Evolutionary conservation across 1,284 basidiomycete genomes (phyloP).

Genomic region (Pyrrhoderma lamaoense): DNA sequence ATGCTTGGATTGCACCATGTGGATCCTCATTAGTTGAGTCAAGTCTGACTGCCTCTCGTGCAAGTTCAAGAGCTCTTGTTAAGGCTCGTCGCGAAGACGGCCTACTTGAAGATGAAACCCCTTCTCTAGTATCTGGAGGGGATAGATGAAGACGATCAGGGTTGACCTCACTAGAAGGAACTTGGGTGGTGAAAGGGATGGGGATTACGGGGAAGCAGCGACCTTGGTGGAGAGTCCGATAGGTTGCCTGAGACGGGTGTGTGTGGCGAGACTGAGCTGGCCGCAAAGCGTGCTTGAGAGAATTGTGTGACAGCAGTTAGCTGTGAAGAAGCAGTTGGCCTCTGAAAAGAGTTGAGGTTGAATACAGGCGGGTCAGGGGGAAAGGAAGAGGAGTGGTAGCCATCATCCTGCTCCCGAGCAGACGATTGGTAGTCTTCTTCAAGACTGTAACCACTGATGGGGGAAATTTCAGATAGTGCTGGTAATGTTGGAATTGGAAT

Average conservation of each 20-base stretch:
- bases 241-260: slow-evolving; percentile 39
- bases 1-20: slow-evolving; percentile 71
- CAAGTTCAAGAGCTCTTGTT: slow-evolving; percentile 73
- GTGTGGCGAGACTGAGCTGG: slow-evolving; percentile 30
- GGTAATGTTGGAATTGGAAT: slow-evolving; percentile 63
- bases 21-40: slow-evolving; percentile 79
- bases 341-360: slow-evolving; percentile 33
- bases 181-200: slow-evolving; percentile 42
- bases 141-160: slow-evolving; percentile 40
- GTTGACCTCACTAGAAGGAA: slow-evolving; percentile 30
- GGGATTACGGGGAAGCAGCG: slow-evolving; percentile 36
- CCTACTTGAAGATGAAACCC: slow-evolving; percentile 34
- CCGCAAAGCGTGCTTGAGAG: slow-evolving; percentile 44
- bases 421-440: slow-evolving; percentile 13
- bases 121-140: slow-evolving; percentile 31
- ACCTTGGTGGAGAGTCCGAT: slow-evolving; percentile 50
- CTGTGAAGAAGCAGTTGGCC: slow-evolving; percentile 47
- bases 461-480: slow-evolving; percentile 24
- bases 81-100: slow-evolving; percentile 74
- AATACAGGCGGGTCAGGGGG: slow-evolving; percentile 5
- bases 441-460: slow-evolving; percentile 20
- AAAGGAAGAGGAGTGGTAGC: slow-evolving; percentile 19
- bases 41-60: slow-evolving; percentile 72
- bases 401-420: slow-evolving; percentile 18
- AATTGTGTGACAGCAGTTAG: slow-evolving; percentile 53